Base-by-base conservation (phyloP, 148 eudicot species). In the Euryodendron excelsum region DNA sequence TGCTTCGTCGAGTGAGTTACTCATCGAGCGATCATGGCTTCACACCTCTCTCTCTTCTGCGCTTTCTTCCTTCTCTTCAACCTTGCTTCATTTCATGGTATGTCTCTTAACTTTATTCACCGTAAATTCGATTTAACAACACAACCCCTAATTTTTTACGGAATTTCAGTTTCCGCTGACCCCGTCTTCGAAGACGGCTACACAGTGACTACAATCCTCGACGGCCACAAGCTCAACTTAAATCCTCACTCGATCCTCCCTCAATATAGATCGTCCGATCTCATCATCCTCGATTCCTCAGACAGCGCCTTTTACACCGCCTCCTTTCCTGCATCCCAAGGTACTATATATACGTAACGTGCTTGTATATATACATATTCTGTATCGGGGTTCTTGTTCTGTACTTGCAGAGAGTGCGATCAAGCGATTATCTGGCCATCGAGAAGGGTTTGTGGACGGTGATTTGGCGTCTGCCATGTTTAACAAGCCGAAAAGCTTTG, bases 101-200 rank as follows among this genome's bases (percentile, higher is more conserved):
- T n/a, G n/a, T n/a, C n/a, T n/a, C n/a, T n/a, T n/a, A n/a, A n/a
- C n/a, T n/a, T n/a, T n/a, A n/a, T n/a, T n/a, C n/a, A n/a, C n/a
- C n/a, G n/a, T n/a, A n/a, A n/a, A n/a, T n/a, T n/a, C n/a, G n/a
- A n/a, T n/a, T n/a, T n/a, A n/a, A n/a, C n/a, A n/a, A n/a, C n/a
- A n/a, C n/a, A n/a, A n/a, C n/a, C n/a, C n/a, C n/a, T n/a, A n/a
- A n/a, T n/a, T n/a, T n/a, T n/a, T n/a, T n/a, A n/a, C n/a, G n/a
- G n/a, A n/a, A n/a, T n/a, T 79, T 3, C 77, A 87, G 84, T 63
- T 15, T 79, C 64, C 34, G 87, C 79, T 20, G 72, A 75, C 71
- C 55, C 83, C 31, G 63, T 89, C 30, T 85, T 78, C 69, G 97
- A 93, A 83, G 93, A 89, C 7, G 97, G 94, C 71, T 93, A 93